Evolutionary conservation across 1,284 basidiomycete species (phyloP).

Genomic region (Irpex sp.): DNA sequence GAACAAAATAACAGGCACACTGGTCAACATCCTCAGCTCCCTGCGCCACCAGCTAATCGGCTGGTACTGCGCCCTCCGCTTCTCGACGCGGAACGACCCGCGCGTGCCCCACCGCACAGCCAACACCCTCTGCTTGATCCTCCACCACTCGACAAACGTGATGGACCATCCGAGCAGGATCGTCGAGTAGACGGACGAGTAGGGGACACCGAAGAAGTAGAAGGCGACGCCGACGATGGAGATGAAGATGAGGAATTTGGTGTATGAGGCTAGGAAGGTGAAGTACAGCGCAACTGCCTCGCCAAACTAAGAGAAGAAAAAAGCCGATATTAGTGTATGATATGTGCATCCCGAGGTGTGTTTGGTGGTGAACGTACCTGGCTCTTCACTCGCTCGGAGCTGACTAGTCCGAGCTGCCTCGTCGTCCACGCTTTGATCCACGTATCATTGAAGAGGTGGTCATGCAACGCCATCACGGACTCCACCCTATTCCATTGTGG

Average conservation of each 20-base stretch:
- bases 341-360: background rate
- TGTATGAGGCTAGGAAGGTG: conserved; percentile 82
- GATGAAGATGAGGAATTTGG: conserved; percentile 68
- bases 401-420: conserved; percentile 51
- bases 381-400: conserved; percentile 54
- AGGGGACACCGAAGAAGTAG: conserved; percentile 63
- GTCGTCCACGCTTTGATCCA: conserved; percentile 68
- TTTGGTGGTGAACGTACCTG: conserved; percentile 36
- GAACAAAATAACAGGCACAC: conserved; percentile 72
- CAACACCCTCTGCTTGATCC: conserved; percentile 74
- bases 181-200: conserved; percentile 75
- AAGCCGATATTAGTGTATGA: background rate
- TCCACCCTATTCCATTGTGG: conserved; percentile 76
- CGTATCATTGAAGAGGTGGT: conserved; percentile 69
- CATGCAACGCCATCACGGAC: conserved; percentile 78
- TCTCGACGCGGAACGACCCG: conserved; percentile 74
- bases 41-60: conserved; percentile 68
- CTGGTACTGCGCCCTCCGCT: conserved; percentile 63
- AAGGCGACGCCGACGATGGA: conserved; percentile 54
- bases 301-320: conserved; percentile 56
- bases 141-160: conserved; percentile 87
- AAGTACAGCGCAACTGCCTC: conserved; percentile 90
- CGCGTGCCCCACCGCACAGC: conserved; percentile 77
- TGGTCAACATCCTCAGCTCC: conserved; percentile 70
- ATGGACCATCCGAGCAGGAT: conserved; percentile 77